Percentiles rank a stretch among this genome's conserved stretches.
Evolutionary conservation across 2,329 filamentous ascomycete species (phyloP).

Genomic region (Zymoseptoria crescenta): DNA sequence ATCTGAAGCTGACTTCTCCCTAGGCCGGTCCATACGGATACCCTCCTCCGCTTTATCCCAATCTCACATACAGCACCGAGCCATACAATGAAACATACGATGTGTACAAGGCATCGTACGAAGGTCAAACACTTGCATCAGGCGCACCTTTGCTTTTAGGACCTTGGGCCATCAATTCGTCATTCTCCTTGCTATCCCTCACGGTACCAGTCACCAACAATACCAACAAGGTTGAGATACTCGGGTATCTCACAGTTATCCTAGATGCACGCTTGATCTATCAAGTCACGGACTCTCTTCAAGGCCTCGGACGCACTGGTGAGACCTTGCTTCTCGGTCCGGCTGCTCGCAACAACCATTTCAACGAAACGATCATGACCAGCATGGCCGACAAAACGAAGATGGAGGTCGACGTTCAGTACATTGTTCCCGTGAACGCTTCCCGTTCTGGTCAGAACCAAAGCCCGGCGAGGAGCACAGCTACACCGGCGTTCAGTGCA

Average conservation of each 20-base stretch:
- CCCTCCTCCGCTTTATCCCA: constrained; percentile 66
- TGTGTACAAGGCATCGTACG: constrained; percentile 33
- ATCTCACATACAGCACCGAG: constrained; percentile 55
- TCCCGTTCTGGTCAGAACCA: constrained; percentile 23
- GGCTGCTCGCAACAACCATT: constrained; percentile 53
- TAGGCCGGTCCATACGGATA: constrained; percentile 46
- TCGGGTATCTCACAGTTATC: constrained; percentile 78
- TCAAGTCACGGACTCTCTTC: constrained; percentile 52
- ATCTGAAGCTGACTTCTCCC: constrained; percentile 12
- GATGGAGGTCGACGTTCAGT: constrained; percentile 20
- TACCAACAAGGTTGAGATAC: constrained; percentile 51
- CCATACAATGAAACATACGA: constrained; percentile 30
- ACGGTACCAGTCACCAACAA: constrained; percentile 72
- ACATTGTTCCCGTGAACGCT: constrained; percentile 24
- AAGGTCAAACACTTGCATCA: constrained; percentile 37
- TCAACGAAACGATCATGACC: constrained; percentile 27
- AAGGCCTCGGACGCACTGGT: constrained; percentile 66
- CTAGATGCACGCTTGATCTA: constrained; percentile 59
- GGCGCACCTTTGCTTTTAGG: constrained; percentile 63
- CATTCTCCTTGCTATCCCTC: constrained; percentile 69
- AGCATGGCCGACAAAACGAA: constrained; percentile 16
- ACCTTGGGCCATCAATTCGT: constrained; percentile 63
- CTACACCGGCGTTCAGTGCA: constrained; percentile 51
- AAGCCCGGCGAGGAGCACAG: constrained; percentile 29
- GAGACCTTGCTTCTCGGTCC: constrained; percentile 65